These are phyloP conservation scores for Astraeus odoratus DNA, from an alignment of 768 basidiomycete genomes.

Conservation along the genomic window DNA sequence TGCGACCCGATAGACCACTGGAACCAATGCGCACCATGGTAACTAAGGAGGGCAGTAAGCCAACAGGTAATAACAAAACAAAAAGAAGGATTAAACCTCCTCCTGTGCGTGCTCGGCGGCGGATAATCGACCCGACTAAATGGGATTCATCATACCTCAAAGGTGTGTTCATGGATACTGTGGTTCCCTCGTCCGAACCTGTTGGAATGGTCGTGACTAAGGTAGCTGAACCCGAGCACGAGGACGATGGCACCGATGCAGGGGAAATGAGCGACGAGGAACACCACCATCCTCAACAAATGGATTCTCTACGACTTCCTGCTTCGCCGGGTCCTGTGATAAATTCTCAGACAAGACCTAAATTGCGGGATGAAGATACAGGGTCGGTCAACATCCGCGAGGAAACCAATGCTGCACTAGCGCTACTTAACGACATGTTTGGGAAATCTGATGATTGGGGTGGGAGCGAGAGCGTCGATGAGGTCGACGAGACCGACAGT, in stretches of 20 bases:
- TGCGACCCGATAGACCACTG: constrained; percentile 64
- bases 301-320: no score
- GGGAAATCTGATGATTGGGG: constrained; percentile 51
- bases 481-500: constrained; percentile 36
- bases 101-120: constrained; percentile 49
- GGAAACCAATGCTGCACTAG: constrained; percentile 13
- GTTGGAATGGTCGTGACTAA: no score
- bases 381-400: constrained; percentile 4
- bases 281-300: no score
- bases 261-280: no score
- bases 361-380: background rate
- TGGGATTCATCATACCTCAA: constrained; percentile 68
- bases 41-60: constrained; percentile 3
- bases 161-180: constrained; percentile 55
- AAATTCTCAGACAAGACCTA: no score
- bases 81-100: constrained; percentile 45
- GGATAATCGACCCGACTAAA: constrained; percentile 64
- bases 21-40: constrained; percentile 14
- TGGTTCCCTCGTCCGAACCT: constrained; percentile 5
- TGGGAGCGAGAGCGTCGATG: constrained; percentile 51
- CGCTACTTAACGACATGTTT: constrained; percentile 48
- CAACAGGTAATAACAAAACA: constrained; percentile 25
- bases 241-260: no score
- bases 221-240: background rate
- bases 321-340: no score